These are phyloP conservation scores for Kluyveromyces sp. DNA, from an alignment of 1,139 yeast genomes.

Conservation along the genomic window DNA sequence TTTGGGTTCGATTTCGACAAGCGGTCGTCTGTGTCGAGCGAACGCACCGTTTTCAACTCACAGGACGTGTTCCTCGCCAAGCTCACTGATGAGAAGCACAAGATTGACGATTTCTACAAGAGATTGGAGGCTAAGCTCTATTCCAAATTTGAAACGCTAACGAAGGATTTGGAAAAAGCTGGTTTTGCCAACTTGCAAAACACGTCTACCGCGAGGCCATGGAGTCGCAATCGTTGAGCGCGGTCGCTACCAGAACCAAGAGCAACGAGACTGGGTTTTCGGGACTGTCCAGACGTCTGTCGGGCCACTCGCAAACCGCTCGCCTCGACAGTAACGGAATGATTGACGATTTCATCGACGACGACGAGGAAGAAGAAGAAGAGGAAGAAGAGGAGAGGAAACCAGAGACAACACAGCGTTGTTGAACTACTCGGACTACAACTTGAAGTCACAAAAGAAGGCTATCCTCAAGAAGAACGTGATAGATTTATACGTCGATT, in stretches of 20 bases:
- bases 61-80: slow-evolving; percentile 43
- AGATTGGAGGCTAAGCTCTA: slow-evolving; percentile 44
- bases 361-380: slow-evolving; percentile 23
- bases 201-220: slow-evolving; percentile 4
- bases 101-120: slow-evolving; percentile 54
- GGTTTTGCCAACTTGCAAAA: slow-evolving; percentile 10
- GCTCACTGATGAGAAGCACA: slow-evolving; percentile 47
- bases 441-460: slow-evolving; percentile 34
- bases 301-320: slow-evolving; percentile 3
- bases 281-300: slow-evolving; percentile 4
- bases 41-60: slow-evolving; percentile 23
- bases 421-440: slow-evolving; percentile 31
- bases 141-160: slow-evolving; percentile 42
- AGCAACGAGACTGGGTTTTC: slow-evolving; percentile 6
- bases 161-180: slow-evolving; percentile 36
- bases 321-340: not conserved
- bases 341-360: slow-evolving; percentile 12
- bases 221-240: slow-evolving; percentile 4
- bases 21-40: slow-evolving; percentile 24
- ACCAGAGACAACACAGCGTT: slow-evolving; percentile 31
- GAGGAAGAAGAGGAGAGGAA: slow-evolving; percentile 28
- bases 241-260: slow-evolving; percentile 5
- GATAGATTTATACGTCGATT: slow-evolving; percentile 48
- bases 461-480: slow-evolving; percentile 50
- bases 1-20: slow-evolving; percentile 9